Evolutionary conservation across 352 stramenopile genomes (phyloP).

Genomic region (Pythium aquatile): DNA sequence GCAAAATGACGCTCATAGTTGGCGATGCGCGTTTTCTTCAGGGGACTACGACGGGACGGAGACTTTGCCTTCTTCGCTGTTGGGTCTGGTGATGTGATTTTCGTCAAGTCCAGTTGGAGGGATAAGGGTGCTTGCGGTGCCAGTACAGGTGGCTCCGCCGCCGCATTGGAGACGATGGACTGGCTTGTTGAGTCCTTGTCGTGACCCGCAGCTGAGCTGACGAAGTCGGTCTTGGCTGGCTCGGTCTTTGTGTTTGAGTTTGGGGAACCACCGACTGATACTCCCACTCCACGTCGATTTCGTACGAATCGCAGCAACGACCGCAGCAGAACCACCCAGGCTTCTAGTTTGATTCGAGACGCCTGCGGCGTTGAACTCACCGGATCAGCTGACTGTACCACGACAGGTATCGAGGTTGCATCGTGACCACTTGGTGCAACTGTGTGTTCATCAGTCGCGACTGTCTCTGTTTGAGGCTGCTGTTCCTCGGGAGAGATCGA

Average conservation of each 20-base stretch:
- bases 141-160: background rate
- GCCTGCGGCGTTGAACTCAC: background rate
- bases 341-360: background rate
- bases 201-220: background rate
- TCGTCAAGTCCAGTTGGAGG: background rate
- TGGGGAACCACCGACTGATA: background rate
- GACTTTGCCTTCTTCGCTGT: background rate
- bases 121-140: background rate
- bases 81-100: background rate
- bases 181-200: background rate
- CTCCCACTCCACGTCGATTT: background rate
- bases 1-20: constrained; percentile 39
- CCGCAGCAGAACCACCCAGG: background rate
- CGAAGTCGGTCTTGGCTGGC: background rate
- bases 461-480: background rate
- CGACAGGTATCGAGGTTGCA: background rate
- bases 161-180: background rate
- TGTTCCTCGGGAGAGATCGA: background rate
- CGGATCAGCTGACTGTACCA: background rate
- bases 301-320: background rate
- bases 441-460: too few relatives aligned
- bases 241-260: background rate
- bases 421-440: background rate
- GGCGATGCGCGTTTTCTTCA: constrained; percentile 33
- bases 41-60: constrained; percentile 8